Conservation (phyloP, 2,329 filamentous ascomycete species). For the Penicillium sp. region DNA sequence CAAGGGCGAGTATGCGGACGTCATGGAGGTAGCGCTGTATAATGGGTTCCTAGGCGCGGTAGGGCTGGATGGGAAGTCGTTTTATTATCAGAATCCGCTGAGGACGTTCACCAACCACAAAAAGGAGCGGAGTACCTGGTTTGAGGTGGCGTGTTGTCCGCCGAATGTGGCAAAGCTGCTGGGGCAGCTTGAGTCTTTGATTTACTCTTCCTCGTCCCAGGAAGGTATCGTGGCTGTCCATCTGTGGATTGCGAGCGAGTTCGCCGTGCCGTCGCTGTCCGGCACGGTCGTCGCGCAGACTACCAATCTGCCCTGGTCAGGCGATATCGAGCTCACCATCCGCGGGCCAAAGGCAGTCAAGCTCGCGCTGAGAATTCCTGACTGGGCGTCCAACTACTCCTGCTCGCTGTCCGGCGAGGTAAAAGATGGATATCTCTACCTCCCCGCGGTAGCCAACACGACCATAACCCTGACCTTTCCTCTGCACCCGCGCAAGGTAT, state of each 20-base stretch:
- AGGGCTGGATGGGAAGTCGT: slow-evolving; percentile 53
- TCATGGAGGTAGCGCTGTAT: slow-evolving; percentile 60
- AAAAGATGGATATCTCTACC: slow-evolving; percentile 49
- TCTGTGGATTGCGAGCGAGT: slow-evolving; percentile 27
- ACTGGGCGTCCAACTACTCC: slow-evolving; percentile 38
- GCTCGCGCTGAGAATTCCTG: slow-evolving; percentile 52
- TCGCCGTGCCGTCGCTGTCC: slow-evolving; percentile 36
- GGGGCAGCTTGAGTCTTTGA: slow-evolving; percentile 56
- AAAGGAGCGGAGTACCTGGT: slow-evolving; percentile 55
- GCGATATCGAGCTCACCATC: slow-evolving; percentile 47
- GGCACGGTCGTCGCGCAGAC: slow-evolving; percentile 46
- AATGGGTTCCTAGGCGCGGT: slow-evolving; percentile 59
- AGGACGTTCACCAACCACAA: slow-evolving; percentile 50
- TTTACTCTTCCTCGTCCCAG: slow-evolving; percentile 24
- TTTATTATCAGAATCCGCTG: slow-evolving; percentile 61
- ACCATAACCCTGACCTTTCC: slow-evolving; percentile 44
- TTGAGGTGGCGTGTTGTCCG: slow-evolving; percentile 58
- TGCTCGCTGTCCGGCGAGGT: slow-evolving; percentile 18
- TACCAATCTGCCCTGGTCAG: slow-evolving; percentile 57
- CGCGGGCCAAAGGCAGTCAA: slow-evolving; percentile 31
- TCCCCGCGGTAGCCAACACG: slow-evolving; percentile 38
- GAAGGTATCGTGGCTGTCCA: slow-evolving; percentile 38
- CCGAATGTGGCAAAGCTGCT: slow-evolving; percentile 57
- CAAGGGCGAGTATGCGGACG: slow-evolving; percentile 52
- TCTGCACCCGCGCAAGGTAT: slow-evolving; percentile 47